These are phyloP conservation scores for Penicillium cataractarum DNA, from an alignment of 495 filamentous ascomycete species.

Conservation along the genomic window DNA sequence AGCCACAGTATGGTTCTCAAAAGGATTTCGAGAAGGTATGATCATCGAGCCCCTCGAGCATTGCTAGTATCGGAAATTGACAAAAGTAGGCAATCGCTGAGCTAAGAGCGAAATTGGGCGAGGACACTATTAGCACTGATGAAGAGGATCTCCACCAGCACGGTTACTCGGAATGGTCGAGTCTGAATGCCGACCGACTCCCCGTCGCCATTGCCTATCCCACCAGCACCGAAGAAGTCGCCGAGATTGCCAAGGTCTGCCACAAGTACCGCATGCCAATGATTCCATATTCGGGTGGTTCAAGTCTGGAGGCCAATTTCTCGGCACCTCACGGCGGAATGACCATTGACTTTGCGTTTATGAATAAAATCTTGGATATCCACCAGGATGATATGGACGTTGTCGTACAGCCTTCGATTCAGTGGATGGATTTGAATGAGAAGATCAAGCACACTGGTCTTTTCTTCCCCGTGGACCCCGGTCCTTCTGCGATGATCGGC, in stretches of 20 bases:
- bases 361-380: conserved; percentile 79
- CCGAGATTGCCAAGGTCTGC: conserved; percentile 78
- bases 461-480: conserved; percentile 89
- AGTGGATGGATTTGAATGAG: conserved; percentile 90
- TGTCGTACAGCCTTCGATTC: conserved; percentile 85
- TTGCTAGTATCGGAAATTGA: conserved; percentile 33
- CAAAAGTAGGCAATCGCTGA: conserved; percentile 61
- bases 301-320: conserved; percentile 87
- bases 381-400: conserved; percentile 90
- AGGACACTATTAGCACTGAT: conserved; percentile 65
- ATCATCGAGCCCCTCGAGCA: conserved; percentile 22
- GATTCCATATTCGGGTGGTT: conserved; percentile 82
- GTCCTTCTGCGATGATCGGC: conserved; percentile 75
- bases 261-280: conserved; percentile 83
- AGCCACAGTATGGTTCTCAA: conserved; percentile 44
- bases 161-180: conserved; percentile 90
- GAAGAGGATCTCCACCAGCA: conserved; percentile 79
- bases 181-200: conserved; percentile 73
- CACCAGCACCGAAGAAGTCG: conserved; percentile 80
- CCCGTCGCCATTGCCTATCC: conserved; percentile 86
- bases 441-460: conserved; percentile 74
- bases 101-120: conserved; percentile 59
- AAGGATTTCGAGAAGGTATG: conserved; percentile 47
- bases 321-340: conserved; percentile 83
- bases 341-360: conserved; percentile 84